Percentiles rank a stretch among this genome's conserved stretches.
Evolutionary conservation across 345 rosid species (phyloP).

Genomic region (Sonneratia caseolaris): DNA sequence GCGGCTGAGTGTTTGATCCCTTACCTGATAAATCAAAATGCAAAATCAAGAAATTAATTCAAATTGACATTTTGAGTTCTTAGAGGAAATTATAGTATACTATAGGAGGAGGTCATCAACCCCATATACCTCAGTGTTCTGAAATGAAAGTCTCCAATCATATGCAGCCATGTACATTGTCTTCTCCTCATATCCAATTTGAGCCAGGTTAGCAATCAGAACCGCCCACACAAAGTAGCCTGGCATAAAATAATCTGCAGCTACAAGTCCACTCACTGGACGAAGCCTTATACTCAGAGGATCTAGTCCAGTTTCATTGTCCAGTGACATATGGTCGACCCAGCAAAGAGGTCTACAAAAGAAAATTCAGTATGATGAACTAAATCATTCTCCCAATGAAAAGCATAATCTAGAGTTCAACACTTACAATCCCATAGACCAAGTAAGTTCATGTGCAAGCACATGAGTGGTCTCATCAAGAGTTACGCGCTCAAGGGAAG

Average conservation of each 20-base stretch:
- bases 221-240: constrained; percentile 99
- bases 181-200: constrained; percentile 90
- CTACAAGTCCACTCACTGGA: constrained; percentile 87
- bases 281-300: constrained; percentile 74
- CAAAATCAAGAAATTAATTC: not conserved
- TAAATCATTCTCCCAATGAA: not conserved
- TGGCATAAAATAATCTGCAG: constrained; percentile 94
- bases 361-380: constrained; percentile 10
- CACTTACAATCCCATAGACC: too few relatives aligned
- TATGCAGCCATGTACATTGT: constrained; percentile 96
- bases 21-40: constrained; percentile 37
- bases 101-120: constrained; percentile 9
- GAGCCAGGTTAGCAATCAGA: constrained; percentile 88
- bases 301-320: constrained; percentile 93
- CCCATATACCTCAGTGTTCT: constrained; percentile 74
- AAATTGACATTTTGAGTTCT: not conserved
- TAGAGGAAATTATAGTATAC: not conserved
- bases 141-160: constrained; percentile 94
- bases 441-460: too few relatives aligned
- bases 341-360: constrained; percentile 76
- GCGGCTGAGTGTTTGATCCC: constrained; percentile 81
- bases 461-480: too few relatives aligned
- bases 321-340: constrained; percentile 94
- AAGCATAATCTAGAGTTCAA: too few relatives aligned
- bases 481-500: not conserved